Evolutionary conservation across 495 filamentous ascomycete species (phyloP).

Genomic region (Thermothielavioides terrestris): DNA sequence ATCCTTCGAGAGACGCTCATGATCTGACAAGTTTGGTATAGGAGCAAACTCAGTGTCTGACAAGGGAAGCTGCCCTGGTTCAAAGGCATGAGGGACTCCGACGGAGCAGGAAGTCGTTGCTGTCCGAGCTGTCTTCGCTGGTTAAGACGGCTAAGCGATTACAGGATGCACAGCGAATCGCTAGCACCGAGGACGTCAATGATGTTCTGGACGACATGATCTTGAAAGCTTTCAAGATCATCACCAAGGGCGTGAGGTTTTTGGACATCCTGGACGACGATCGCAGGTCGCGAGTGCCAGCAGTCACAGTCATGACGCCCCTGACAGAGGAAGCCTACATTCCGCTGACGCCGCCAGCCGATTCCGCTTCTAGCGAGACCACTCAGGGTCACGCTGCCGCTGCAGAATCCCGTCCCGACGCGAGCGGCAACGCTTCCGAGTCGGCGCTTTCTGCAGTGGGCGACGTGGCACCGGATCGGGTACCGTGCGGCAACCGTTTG

Average conservation of each 20-base stretch:
- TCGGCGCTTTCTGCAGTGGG: conserved; percentile 18
- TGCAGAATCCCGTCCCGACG: conserved; percentile 32
- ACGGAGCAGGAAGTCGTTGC: conserved; percentile 70
- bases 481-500: conserved; percentile 34
- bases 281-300: conserved; percentile 38
- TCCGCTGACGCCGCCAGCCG: conserved; percentile 66
- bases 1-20: too few species aligned
- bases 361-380: conserved; percentile 38
- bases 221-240: conserved; percentile 84
- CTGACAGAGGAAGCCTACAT: conserved; percentile 53
- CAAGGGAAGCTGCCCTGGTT: conserved; percentile 66
- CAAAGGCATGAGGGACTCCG: conserved; percentile 67
- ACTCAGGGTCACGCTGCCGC: conserved; percentile 23
- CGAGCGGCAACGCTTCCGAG: conserved; percentile 22
- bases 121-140: conserved; percentile 81
- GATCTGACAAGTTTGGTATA: conserved; percentile 29
- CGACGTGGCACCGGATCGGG: conserved; percentile 28
- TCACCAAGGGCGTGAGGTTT: conserved; percentile 83
- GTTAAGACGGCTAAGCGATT: conserved; percentile 80
- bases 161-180: conserved; percentile 50
- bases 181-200: conserved; percentile 52
- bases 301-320: conserved; percentile 49
- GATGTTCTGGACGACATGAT: conserved; percentile 85
- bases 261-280: conserved; percentile 84
- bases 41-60: conserved; percentile 85